These are phyloP conservation scores for Citrullus colocynthis DNA, from an alignment of 306 rosid genomes.

Conservation along the genomic window DNA sequence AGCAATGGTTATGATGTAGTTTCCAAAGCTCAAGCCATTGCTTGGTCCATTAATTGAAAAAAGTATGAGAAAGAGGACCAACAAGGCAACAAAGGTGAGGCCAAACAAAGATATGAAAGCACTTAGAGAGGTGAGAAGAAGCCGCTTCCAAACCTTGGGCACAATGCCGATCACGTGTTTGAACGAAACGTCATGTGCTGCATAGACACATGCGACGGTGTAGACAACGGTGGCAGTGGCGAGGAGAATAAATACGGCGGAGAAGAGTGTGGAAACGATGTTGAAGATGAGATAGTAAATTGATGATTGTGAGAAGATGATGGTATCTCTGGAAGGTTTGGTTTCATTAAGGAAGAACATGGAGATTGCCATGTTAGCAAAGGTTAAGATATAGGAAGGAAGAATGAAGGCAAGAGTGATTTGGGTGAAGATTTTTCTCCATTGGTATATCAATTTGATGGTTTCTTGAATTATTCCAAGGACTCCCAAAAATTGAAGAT, in stretches of 20 bases:
- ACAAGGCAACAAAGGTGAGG: slow-evolving; percentile 16
- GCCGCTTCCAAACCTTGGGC: slow-evolving; percentile 16
- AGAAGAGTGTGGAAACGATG: not conserved
- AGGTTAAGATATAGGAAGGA: slow-evolving; percentile 15
- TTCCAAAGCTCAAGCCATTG: not conserved
- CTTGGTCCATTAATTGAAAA: not conserved
- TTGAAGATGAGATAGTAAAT: slow-evolving; percentile 3
- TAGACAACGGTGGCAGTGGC: slow-evolving; percentile 17
- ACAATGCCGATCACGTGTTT: not conserved
- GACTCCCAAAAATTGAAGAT: not conserved
- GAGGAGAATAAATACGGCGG: not conserved
- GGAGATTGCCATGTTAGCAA: slow-evolving; percentile 7
- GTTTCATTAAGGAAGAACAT: not conserved
- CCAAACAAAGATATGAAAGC: not conserved
- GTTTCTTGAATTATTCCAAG: not conserved
- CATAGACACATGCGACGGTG: slow-evolving; percentile 16
- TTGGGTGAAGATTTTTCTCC: slow-evolving; percentile 5
- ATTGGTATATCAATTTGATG: slow-evolving; percentile 7
- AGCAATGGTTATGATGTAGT: not conserved
- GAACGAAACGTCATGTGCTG: slow-evolving; percentile 10
- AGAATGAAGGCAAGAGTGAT: slow-evolving; percentile 20
- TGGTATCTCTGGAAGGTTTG: not conserved
- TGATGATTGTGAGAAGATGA: not conserved
- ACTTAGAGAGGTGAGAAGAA: slow-evolving; percentile 13
- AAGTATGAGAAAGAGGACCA: slow-evolving; percentile 34